A percentile compares a stretch with the other conserved stretches of the same genome.
Evolutionary conservation across 148 eudicot genomes (phyloP).

Genomic region (Arbutus unedo): DNA sequence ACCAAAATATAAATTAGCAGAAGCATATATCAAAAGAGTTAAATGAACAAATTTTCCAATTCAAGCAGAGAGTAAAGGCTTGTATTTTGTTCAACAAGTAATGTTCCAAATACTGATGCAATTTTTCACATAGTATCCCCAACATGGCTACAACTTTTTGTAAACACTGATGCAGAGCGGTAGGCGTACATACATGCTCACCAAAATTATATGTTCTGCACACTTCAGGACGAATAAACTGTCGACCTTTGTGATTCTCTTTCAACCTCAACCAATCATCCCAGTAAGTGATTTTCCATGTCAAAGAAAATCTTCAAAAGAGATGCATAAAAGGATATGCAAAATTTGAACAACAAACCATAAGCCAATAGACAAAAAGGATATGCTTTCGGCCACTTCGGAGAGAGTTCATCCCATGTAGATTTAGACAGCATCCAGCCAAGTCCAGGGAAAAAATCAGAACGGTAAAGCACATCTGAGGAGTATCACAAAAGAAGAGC

Average conservation of each 20-base stretch:
- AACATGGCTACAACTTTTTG: not conserved
- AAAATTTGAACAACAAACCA: conserved; percentile 9
- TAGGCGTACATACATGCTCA: conserved; percentile 72
- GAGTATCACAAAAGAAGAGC: conserved; percentile 7
- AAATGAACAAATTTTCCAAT: not conserved
- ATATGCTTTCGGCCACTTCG: conserved; percentile 99
- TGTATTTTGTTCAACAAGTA: not conserved
- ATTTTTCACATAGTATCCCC: not conserved
- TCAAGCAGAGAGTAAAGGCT: not conserved
- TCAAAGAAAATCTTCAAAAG: conserved; percentile 46
- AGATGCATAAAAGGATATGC: conserved; percentile 2
- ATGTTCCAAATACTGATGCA: conserved; percentile 1
- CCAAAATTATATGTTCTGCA: conserved; percentile 99
- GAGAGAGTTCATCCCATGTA: conserved; percentile 95
- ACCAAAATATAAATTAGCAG: not conserved
- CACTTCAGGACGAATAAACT: conserved; percentile 94
- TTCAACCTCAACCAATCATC: conserved; percentile 98
- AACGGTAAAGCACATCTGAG: conserved; percentile 92
- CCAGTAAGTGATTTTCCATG: conserved; percentile 79
- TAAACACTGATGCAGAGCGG: not conserved
- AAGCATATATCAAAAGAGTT: not conserved
- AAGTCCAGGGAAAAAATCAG: conserved; percentile 99
- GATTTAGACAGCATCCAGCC: conserved; percentile 94
- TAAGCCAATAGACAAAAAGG: conserved; percentile 47
- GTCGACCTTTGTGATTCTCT: conserved; percentile 91